Percentiles rank a stretch among this genome's conserved stretches.
phyloP scores from a whole-genome alignment of 306 rosid species.

The Benincasa hispida region DNA sequence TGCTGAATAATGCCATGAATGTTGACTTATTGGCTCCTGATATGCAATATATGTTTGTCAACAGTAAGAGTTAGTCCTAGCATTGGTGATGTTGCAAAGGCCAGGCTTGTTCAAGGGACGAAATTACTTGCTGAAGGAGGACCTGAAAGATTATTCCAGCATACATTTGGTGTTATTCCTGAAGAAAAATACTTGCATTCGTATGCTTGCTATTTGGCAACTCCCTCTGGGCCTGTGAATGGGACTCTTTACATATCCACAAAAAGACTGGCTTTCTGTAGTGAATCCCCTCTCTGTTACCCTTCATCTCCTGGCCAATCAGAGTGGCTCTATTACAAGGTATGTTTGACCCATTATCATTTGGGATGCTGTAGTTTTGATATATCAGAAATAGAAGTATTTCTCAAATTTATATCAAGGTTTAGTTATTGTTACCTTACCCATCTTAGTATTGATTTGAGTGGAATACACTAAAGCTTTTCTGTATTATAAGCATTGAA shows the following conservation, averaged over 20 bases:
- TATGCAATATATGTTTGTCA: background rate
- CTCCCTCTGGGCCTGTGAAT: conserved; percentile 44
- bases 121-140: conserved; percentile 56
- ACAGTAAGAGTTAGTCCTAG: conserved; percentile 32
- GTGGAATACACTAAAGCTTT: background rate
- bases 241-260: conserved; percentile 56
- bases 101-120: conserved; percentile 55
- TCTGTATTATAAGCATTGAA: no score
- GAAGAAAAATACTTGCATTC: conserved; percentile 52
- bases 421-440: background rate
- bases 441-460: background rate
- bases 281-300: conserved; percentile 46
- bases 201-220: conserved; percentile 56
- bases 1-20: background rate
- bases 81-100: conserved; percentile 54
- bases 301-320: conserved; percentile 28
- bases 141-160: conserved; percentile 36
- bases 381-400: background rate
- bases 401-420: background rate
- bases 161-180: conserved; percentile 29
- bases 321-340: conserved; percentile 46
- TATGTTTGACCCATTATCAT: background rate
- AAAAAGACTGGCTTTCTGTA: conserved; percentile 66
- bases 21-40: background rate
- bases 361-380: background rate